A percentile compares a stretch with the other conserved stretches of the same genome.
Conservation (phyloP, 257 asterid species). For the Henckelia pumila region DNA sequence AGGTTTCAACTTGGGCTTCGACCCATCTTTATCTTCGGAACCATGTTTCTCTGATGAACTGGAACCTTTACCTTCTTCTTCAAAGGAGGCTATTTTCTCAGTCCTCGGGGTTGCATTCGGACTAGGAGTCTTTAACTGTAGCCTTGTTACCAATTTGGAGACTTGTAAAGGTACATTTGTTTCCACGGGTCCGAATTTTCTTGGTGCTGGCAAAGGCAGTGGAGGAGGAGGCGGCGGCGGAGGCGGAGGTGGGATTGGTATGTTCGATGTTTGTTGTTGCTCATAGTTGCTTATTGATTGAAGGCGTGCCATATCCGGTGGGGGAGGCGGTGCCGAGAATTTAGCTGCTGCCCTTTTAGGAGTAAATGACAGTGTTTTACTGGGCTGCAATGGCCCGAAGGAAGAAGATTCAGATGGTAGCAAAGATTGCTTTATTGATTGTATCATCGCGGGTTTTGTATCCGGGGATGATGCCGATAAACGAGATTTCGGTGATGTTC, state of each 20-base stretch:
- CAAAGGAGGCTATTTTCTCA: slow-evolving; percentile 29
- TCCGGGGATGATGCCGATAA: slow-evolving; percentile 59
- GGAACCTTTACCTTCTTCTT: slow-evolving; percentile 29
- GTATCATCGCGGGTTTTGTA: slow-evolving; percentile 55
- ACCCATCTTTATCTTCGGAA: slow-evolving; percentile 53
- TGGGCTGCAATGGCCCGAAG: slow-evolving; percentile 27
- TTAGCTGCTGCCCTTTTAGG: slow-evolving; percentile 48
- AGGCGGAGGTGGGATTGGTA: slow-evolving; percentile 46
- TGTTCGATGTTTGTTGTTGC: slow-evolving; percentile 33
- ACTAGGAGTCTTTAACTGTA: slow-evolving; percentile 37
- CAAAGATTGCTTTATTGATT: slow-evolving; percentile 60
- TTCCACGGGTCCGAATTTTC: slow-evolving; percentile 33
- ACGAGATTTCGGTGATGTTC: slow-evolving; percentile 85
- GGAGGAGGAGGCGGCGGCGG: slow-evolving; percentile 49
- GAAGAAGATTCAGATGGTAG: slow-evolving; percentile 33
- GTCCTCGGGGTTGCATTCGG: slow-evolving; percentile 33
- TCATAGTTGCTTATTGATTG: slow-evolving; percentile 50
- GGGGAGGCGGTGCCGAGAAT: slow-evolving; percentile 83
- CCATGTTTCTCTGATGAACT: slow-evolving; percentile 43
- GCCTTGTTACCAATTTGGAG: slow-evolving; percentile 29
- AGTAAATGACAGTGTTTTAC: slow-evolving; percentile 43
- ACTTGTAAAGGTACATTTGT: slow-evolving; percentile 29
- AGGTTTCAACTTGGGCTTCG: slow-evolving; percentile 78
- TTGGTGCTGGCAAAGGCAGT: slow-evolving; percentile 28
- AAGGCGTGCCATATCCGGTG: slow-evolving; percentile 68